Evolutionary conservation across 1,284 basidiomycete species (phyloP).

Genomic region (Rhizopogon hawkerae): DNA sequence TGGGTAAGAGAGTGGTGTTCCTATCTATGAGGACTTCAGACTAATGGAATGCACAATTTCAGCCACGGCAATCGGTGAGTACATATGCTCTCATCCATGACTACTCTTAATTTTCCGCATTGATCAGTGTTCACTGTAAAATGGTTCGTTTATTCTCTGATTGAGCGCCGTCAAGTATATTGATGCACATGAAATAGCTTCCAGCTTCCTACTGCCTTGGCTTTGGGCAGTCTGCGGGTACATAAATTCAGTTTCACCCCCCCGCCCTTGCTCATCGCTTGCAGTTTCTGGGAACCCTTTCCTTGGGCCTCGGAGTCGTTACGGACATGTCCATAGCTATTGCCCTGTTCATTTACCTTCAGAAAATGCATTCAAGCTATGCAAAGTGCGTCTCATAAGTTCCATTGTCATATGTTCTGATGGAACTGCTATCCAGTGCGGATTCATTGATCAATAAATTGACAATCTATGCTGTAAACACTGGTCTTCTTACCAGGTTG

Average conservation of each 20-base stretch:
- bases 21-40: slow-evolving; percentile 1
- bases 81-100: background rate
- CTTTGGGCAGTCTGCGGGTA: slow-evolving; percentile 16
- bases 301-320: slow-evolving; percentile 36
- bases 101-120: slow-evolving; percentile 1
- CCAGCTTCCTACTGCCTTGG: slow-evolving; percentile 9
- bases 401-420: background rate
- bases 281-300: slow-evolving; percentile 34
- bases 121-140: slow-evolving; percentile 37
- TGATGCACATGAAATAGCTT: slow-evolving; percentile 10
- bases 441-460: slow-evolving; percentile 52
- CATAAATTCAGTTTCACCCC: background rate
- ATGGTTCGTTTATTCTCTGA: slow-evolving; percentile 28
- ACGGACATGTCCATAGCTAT: slow-evolving; percentile 42
- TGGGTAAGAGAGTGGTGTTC: slow-evolving; percentile 29
- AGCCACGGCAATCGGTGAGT: slow-evolving; percentile 18
- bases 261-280: background rate
- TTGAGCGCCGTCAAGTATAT: slow-evolving; percentile 19
- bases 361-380: slow-evolving; percentile 39
- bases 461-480: slow-evolving; percentile 42
- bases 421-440: slow-evolving; percentile 30
- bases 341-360: slow-evolving; percentile 45
- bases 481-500: slow-evolving; percentile 52
- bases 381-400: slow-evolving; percentile 12
- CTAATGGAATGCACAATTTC: background rate